Conservation (phyloP, 768 basidiomycete species). For the Amylocystis lapponica region DNA sequence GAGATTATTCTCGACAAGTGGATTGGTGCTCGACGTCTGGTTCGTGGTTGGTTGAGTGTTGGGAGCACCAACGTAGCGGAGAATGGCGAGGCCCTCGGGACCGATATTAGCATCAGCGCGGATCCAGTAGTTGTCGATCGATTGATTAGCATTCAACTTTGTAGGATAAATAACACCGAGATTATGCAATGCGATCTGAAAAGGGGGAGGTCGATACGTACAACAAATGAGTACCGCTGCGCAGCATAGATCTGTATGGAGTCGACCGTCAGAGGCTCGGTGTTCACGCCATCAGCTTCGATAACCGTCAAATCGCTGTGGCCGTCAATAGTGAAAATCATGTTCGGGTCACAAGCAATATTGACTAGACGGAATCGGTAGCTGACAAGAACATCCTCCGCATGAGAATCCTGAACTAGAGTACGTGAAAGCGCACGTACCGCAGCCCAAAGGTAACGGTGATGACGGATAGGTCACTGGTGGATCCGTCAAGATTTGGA, state of each 20-base stretch:
- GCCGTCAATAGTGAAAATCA: conserved; percentile 39
- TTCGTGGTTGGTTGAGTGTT: conserved; percentile 25
- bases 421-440: conserved; percentile 21
- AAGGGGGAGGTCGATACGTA: conserved; percentile 4
- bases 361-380: conserved; percentile 36
- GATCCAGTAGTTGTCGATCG: conserved; percentile 35
- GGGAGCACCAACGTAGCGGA: conserved; percentile 37
- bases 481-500: conserved; percentile 32
- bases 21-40: conserved; percentile 1
- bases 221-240: conserved; percentile 25
- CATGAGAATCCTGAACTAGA: conserved; percentile 35
- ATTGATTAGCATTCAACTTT: conserved; percentile 34
- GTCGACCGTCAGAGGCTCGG: conserved; percentile 34
- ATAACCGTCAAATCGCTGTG: conserved; percentile 41
- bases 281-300: conserved; percentile 39
- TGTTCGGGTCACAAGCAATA: conserved; percentile 40
- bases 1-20: conserved; percentile 10
- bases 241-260: conserved; percentile 37
- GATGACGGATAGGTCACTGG: conserved; percentile 31
- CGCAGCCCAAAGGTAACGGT: conserved; percentile 30
- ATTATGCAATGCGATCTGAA: not conserved
- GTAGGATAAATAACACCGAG: not conserved
- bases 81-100: conserved; percentile 36
- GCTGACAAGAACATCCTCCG: conserved; percentile 38
- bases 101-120: conserved; percentile 21